phyloP scores from a whole-genome alignment of 139 green algal genomes.

The Chlamydomonas sp. region DNA sequence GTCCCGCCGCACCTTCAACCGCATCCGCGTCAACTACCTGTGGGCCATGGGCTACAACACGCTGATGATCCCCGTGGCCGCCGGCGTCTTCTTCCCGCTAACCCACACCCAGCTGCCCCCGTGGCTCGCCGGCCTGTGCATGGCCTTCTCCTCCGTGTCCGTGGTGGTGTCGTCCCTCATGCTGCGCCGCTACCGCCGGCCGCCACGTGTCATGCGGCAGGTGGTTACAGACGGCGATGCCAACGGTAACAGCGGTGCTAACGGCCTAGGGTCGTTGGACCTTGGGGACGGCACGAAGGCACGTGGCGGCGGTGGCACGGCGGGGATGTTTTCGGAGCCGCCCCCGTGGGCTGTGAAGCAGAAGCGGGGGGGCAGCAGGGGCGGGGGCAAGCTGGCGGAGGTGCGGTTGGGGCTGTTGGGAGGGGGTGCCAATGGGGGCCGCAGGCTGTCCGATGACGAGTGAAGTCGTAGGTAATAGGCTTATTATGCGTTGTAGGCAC shows the following conservation, averaged over 20 bases:
- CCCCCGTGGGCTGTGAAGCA: too few species aligned
- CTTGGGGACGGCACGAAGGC: too few species aligned
- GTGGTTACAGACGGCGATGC: not conserved
- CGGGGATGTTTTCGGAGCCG: too few species aligned
- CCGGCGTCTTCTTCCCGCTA: conserved; percentile 78
- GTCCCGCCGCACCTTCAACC: conserved; percentile 79
- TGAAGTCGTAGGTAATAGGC: too few species aligned
- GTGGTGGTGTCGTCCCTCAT: conserved; percentile 88
- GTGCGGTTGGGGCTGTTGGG: too few species aligned
- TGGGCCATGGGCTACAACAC: conserved; percentile 97
- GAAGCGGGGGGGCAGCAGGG: too few species aligned
- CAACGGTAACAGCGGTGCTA: not conserved
- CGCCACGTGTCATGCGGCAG: conserved; percentile 44
- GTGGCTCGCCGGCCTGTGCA: conserved; percentile 91
- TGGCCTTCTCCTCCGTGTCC: conserved; percentile 90
- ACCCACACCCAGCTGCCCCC: conserved; percentile 86
- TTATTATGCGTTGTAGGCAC: too few species aligned
- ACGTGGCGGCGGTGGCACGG: too few species aligned
- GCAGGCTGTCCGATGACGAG: too few species aligned
- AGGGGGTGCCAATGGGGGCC: too few species aligned
- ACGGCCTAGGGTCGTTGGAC: too few species aligned
- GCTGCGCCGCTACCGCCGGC: conserved; percentile 81
- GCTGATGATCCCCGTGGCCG: conserved; percentile 80
- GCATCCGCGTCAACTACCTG: conserved; percentile 94
- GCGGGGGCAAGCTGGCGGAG: too few species aligned